phyloP scores from a whole-genome alignment of 768 basidiomycete genomes.

The Lactifluus rugatus region DNA sequence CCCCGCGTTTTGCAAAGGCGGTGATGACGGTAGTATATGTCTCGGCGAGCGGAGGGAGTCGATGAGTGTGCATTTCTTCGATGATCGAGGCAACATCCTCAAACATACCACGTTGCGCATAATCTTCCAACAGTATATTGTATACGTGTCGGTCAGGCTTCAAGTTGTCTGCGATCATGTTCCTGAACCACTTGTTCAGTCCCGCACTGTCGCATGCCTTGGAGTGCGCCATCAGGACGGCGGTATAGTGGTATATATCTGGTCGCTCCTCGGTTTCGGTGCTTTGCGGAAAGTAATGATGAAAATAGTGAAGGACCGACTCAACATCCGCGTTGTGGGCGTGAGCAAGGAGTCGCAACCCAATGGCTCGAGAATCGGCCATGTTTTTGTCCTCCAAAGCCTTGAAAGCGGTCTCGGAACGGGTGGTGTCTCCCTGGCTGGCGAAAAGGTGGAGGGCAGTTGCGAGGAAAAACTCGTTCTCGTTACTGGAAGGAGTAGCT shows the following conservation, averaged over 20 bases:
- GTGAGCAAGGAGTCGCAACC: constrained; percentile 47
- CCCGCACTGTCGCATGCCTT: constrained; percentile 37
- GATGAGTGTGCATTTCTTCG: constrained; percentile 48
- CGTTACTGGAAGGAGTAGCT: constrained; percentile 11
- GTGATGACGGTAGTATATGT: constrained; percentile 61
- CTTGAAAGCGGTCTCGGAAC: constrained; percentile 37
- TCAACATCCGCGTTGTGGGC: constrained; percentile 37
- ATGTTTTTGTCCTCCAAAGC: constrained; percentile 26
- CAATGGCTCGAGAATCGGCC: constrained; percentile 26
- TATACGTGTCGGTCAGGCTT: constrained; percentile 48
- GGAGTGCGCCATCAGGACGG: constrained; percentile 47
- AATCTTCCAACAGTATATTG: constrained; percentile 49
- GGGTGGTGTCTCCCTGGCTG: constrained; percentile 39
- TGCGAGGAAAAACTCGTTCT: constrained; percentile 21
- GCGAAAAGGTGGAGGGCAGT: constrained; percentile 46
- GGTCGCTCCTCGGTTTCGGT: constrained; percentile 32
- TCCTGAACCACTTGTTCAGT: constrained; percentile 45
- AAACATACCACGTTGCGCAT: constrained; percentile 47
- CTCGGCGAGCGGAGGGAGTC: constrained; percentile 37
- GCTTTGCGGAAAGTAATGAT: constrained; percentile 37
- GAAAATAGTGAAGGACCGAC: constrained; percentile 41
- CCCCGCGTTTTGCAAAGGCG: constrained; percentile 52
- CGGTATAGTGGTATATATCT: constrained; percentile 41
- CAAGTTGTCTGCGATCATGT: constrained; percentile 39
- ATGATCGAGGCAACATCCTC: constrained; percentile 40